phyloP scores from a whole-genome alignment of 345 rosid genomes.

The Citropsis articulata region DNA sequence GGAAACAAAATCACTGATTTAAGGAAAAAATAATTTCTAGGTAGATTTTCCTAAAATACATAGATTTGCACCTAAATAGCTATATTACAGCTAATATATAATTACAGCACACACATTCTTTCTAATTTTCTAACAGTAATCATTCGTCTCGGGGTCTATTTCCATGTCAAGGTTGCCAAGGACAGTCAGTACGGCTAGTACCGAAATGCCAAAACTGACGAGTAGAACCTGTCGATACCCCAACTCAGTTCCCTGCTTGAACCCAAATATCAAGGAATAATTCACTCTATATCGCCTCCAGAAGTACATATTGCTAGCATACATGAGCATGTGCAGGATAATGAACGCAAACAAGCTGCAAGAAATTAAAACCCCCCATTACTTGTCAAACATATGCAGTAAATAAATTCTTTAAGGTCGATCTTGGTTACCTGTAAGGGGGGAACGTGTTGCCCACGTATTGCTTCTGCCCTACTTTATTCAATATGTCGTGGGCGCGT shows the following conservation, averaged over 20 bases:
- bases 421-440: conserved; percentile 46
- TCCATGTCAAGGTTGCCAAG: conserved; percentile 44
- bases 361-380: not conserved
- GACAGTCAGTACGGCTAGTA: conserved; percentile 29
- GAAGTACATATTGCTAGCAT: conserved; percentile 38
- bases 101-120: no score
- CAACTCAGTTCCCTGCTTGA: conserved; percentile 42
- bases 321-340: conserved; percentile 42
- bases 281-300: conserved; percentile 50
- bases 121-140: no score
- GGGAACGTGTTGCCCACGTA: conserved; percentile 69
- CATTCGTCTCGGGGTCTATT: conserved; percentile 35
- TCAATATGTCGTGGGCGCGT: conserved; percentile 37
- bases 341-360: conserved; percentile 43
- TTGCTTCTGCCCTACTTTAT: conserved; percentile 16
- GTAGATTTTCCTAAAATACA: no score
- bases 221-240: conserved; percentile 39
- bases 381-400: not conserved
- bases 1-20: no score
- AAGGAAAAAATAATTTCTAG: no score
- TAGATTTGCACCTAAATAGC: no score
- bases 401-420: not conserved
- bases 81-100: no score
- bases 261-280: conserved; percentile 54
- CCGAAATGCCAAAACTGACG: conserved; percentile 33